Conservation (phyloP, 2,329 filamentous ascomycete species). For the Mariannaea sp. region DNA sequence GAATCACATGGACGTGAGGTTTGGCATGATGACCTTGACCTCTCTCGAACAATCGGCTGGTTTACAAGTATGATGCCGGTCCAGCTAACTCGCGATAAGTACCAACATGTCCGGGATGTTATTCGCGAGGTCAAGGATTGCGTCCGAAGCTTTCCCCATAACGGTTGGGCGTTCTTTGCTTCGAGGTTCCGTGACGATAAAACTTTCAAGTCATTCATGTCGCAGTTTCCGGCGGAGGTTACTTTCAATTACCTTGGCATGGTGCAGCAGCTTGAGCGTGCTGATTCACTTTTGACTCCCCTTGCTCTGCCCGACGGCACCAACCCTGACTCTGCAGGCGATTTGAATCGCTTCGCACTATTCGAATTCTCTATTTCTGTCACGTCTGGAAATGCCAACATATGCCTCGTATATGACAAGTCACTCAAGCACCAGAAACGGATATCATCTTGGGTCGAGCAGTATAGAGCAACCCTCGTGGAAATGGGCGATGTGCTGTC, state of each 20-base stretch:
- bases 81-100: neutral
- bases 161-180: constrained; percentile 30
- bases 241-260: constrained; percentile 33
- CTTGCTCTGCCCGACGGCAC: neutral
- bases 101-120: constrained; percentile 4
- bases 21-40: constrained; percentile 37
- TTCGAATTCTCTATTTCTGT: neutral
- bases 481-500: neutral
- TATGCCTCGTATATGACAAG: constrained; percentile 1
- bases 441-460: neutral
- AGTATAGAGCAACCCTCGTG: constrained; percentile 3
- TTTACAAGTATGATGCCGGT: constrained; percentile 43
- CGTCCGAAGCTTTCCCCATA: constrained; percentile 19
- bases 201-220: constrained; percentile 35
- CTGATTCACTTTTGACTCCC: constrained; percentile 6
- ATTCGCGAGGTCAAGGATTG: constrained; percentile 32
- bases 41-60: constrained; percentile 43
- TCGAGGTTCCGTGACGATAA: constrained; percentile 25
- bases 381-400: neutral
- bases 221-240: constrained; percentile 42
- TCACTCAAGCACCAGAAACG: neutral
- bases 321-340: neutral
- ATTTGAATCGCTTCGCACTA: neutral
- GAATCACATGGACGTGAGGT: constrained; percentile 44
- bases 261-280: constrained; percentile 30